Evolutionary conservation across 2,329 filamentous ascomycete species (phyloP).

Genomic region (Epichloe coenophiala): DNA sequence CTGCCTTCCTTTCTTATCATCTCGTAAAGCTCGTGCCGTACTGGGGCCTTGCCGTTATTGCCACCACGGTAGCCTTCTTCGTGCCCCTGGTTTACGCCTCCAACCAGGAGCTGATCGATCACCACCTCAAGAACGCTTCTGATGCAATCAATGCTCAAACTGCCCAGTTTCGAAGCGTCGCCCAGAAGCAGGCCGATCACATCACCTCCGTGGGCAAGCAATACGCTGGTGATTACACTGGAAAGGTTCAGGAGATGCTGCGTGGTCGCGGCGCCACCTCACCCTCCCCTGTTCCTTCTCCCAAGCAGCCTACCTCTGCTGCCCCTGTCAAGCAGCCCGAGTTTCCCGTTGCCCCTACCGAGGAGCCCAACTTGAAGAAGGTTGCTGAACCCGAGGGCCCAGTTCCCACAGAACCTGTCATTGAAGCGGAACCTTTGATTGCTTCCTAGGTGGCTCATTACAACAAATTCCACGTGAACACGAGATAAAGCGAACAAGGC

Average conservation of each 20-base stretch:
- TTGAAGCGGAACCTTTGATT: slow-evolving; percentile 16
- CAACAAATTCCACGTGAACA: slow-evolving; percentile 15
- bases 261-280: slow-evolving; percentile 33
- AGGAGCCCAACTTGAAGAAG: slow-evolving; percentile 16
- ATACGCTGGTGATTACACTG: slow-evolving; percentile 53
- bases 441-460: slow-evolving; percentile 16
- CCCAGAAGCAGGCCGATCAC: slow-evolving; percentile 50
- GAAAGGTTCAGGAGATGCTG: slow-evolving; percentile 53
- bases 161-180: slow-evolving; percentile 45
- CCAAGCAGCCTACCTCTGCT: slow-evolving; percentile 20
- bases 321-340: slow-evolving; percentile 15
- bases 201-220: slow-evolving; percentile 52
- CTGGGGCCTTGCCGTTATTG: slow-evolving; percentile 53
- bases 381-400: slow-evolving; percentile 10
- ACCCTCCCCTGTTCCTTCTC: slow-evolving; percentile 23
- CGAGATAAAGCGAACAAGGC: slow-evolving; percentile 12
- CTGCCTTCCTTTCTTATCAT: slow-evolving; percentile 52
- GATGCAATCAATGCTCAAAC: slow-evolving; percentile 50
- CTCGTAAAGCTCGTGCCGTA: slow-evolving; percentile 57
- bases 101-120: slow-evolving; percentile 58
- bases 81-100: slow-evolving; percentile 49
- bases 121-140: slow-evolving; percentile 43
- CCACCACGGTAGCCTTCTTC: slow-evolving; percentile 46
- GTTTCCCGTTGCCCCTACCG: slow-evolving; percentile 24
- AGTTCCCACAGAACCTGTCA: slow-evolving; percentile 14